These are phyloP conservation scores for Daldinia sp. DNA, from an alignment of 2,329 filamentous ascomycete species.

Conservation along the genomic window DNA sequence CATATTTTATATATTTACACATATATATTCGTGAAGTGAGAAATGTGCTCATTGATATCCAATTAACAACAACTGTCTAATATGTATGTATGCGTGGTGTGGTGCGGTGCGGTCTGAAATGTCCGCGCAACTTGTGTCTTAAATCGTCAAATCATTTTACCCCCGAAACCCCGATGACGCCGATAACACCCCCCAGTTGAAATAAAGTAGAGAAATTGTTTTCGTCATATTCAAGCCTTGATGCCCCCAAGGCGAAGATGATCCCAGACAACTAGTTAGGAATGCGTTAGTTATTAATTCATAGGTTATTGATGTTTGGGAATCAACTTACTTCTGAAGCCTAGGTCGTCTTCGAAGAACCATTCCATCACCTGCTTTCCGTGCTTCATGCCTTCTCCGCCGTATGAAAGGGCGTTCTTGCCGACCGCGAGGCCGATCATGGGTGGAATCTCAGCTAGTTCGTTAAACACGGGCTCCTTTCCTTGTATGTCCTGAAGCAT, in stretches of 20 bases:
- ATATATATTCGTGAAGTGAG: not conserved
- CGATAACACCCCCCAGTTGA: slow-evolving; percentile 26
- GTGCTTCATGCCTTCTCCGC: slow-evolving; percentile 67
- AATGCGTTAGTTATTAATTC: slow-evolving; percentile 18
- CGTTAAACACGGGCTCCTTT: slow-evolving; percentile 59
- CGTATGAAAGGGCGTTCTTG: slow-evolving; percentile 74
- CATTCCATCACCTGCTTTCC: slow-evolving; percentile 72
- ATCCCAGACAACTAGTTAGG: slow-evolving; percentile 49
- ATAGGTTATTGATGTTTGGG: not conserved
- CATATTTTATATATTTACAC: not conserved
- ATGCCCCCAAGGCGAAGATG: slow-evolving; percentile 49
- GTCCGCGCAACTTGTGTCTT: not conserved
- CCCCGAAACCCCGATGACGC: slow-evolving; percentile 16
- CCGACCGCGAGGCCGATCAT: slow-evolving; percentile 80
- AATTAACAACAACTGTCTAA: not conserved
- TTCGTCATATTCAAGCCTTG: slow-evolving; percentile 37
- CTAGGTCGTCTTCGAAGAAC: slow-evolving; percentile 78
- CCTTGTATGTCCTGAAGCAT: slow-evolving; percentile 61
- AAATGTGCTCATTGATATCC: not conserved
- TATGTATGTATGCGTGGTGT: not conserved
- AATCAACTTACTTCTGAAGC: slow-evolving; percentile 67
- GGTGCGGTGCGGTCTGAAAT: not conserved
- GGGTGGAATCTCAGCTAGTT: slow-evolving; percentile 67
- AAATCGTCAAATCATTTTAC: slow-evolving; percentile 17
- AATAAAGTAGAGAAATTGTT: slow-evolving; percentile 10